A percentile compares a stretch with the other conserved stretches of the same genome.
phyloP scores from a whole-genome alignment of 768 basidiomycete genomes.

The Pleurotus sapidus region DNA sequence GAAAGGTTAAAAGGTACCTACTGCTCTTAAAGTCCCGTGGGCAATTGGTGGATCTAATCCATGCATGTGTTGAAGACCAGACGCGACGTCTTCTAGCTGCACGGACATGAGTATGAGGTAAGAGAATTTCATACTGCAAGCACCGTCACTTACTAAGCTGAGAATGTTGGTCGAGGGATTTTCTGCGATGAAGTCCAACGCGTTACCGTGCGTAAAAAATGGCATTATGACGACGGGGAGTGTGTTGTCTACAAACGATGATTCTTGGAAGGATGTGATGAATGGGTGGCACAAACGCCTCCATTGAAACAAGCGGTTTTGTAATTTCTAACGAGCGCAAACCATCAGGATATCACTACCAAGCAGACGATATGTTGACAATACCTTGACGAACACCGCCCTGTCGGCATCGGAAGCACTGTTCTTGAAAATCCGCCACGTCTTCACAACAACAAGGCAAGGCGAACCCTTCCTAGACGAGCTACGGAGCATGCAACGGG shows the following conservation, averaged over 20 bases:
- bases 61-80: slow-evolving; percentile 1
- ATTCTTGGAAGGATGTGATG: background rate
- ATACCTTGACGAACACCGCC: background rate
- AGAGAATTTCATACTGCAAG: background rate
- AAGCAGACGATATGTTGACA: background rate
- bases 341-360: background rate
- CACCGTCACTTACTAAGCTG: background rate
- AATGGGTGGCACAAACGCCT: background rate
- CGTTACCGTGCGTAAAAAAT: background rate
- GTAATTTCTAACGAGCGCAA: background rate
- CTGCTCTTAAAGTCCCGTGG: slow-evolving; percentile 1
- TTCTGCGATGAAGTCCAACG: background rate
- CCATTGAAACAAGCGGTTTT: background rate
- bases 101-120: background rate
- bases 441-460: background rate
- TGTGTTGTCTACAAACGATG: background rate
- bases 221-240: background rate
- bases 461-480: background rate
- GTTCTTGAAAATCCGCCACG: background rate
- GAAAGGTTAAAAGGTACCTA: background rate
- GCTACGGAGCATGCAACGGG: background rate
- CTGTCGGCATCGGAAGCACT: background rate
- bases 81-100: background rate
- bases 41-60: background rate
- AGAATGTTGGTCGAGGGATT: background rate